Evolutionary conservation across 2,329 filamentous ascomycete genomes (phyloP), one percentile per base, ranked within the genome.

Genomic region (Paraphaeosphaeria sporulosa): DNA sequence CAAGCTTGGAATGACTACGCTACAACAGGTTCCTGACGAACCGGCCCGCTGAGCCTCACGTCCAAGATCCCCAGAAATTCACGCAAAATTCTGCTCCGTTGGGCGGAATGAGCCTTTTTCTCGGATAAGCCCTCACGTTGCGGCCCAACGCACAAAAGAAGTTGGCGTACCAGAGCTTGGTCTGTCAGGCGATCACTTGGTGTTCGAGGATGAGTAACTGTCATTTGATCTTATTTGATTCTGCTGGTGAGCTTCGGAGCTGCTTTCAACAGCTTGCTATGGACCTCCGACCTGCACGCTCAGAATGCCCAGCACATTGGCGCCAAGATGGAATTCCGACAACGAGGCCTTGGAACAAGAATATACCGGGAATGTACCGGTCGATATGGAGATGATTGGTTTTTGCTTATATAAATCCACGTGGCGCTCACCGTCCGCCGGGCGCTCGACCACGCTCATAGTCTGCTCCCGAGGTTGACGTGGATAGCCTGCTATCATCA

Each of bases 401-500:
- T 52, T 52, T 50, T 36, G 32, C 34, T 25, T 9, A 17, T 27
- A 23, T 48, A 51, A 44, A 21, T 40, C 49, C 56, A 58, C 56
- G 56, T 58, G 56, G 56, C 34, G 38, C 38, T 40, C 38, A 7
- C 38, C 17, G 15, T 6, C 38, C 38, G 38, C 38, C 17, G 8
- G 17, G 4, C 25, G 17, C 23, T 51, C 46, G 32, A 27, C 23
- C 17, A 65, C 75, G 64, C 72, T 71, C 78, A 30, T 71, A 55
- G 52, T 38, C 52, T 34, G 27, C 27, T 79, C 17, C 81, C 81
- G 49, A 84, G 65, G 55, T 83, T 83, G 58, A 83, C 81, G 66
- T 83, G 81, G 51, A 83, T 76, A 23, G 81, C 77, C 73, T 75
- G 50, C 50, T 3, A 30, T 30, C 34, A 65, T 74, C 58, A 75